Percentiles rank a stretch among this genome's conserved stretches.
Conservation (phyloP, 1,139 yeast genomes). For the Saccharomyces hybrid region DNA sequence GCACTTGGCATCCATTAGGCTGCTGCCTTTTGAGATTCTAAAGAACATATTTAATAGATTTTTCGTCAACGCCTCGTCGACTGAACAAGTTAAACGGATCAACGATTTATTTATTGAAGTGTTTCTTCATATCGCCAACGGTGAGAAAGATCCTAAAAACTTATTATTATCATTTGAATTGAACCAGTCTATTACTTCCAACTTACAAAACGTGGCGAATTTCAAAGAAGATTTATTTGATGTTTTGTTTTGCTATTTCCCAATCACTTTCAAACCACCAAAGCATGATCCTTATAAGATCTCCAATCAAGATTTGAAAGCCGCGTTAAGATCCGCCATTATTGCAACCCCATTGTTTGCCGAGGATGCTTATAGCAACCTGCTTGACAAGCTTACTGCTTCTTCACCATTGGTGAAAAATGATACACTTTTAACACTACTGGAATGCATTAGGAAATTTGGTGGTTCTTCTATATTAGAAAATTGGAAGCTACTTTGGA, state of each 20-base stretch:
- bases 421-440: conserved; percentile 64
- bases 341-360: conserved; percentile 62
- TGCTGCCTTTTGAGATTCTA: conserved; percentile 49
- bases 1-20: conserved; percentile 60
- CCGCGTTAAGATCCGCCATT: conserved; percentile 48
- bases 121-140: conserved; percentile 63
- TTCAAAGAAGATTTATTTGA: conserved; percentile 67
- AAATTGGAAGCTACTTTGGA: conserved; percentile 75
- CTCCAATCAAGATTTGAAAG: conserved; percentile 63
- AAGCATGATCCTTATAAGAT: conserved; percentile 83
- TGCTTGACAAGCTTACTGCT: conserved; percentile 78
- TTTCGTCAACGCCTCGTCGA: conserved; percentile 7
- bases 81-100: conserved; percentile 10
- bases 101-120: conserved; percentile 39
- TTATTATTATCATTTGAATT: conserved; percentile 61
- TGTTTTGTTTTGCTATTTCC: conserved; percentile 87
- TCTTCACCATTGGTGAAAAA: conserved; percentile 69
- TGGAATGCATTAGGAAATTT: conserved; percentile 49
- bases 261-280: conserved; percentile 92
- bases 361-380: conserved; percentile 63
- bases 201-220: conserved; percentile 37
- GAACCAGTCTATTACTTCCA: conserved; percentile 42
- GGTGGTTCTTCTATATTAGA: conserved; percentile 40
- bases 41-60: conserved; percentile 30
- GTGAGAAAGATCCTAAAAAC: conserved; percentile 93